phyloP scores from a whole-genome alignment of 495 filamentous ascomycete species.

The Lasiosphaeria hispida region DNA sequence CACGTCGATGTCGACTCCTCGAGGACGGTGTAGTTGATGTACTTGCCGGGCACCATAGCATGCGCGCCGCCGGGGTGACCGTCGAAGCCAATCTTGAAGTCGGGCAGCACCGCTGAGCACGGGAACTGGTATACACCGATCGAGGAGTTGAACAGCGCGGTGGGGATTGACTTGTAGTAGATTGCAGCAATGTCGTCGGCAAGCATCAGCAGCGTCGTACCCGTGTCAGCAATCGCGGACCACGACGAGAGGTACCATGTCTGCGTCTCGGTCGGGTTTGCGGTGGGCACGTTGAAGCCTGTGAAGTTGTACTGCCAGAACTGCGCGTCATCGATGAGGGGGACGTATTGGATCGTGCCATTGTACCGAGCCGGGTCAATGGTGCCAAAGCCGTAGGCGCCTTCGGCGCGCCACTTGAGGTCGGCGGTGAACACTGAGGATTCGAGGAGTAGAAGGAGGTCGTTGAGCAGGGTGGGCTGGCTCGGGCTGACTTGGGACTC shows the following conservation, averaged over 20 bases:
- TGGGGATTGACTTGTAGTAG: conserved; percentile 64
- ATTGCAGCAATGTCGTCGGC: conserved; percentile 55
- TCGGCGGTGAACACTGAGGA: conserved; percentile 66
- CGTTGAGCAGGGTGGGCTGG: conserved; percentile 65
- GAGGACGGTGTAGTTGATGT: conserved; percentile 60
- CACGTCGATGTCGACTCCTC: conserved; percentile 46
- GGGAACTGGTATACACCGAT: conserved; percentile 65
- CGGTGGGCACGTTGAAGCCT: conserved; percentile 57
- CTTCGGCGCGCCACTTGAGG: conserved; percentile 60
- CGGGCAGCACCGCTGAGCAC: conserved; percentile 56
- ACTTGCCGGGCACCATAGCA: conserved; percentile 66
- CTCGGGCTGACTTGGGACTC: conserved; percentile 44
- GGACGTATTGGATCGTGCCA: conserved; percentile 55
- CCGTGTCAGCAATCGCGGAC: conserved; percentile 70
- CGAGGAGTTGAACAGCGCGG: conserved; percentile 52
- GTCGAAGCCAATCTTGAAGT: conserved; percentile 48
- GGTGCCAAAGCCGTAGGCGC: conserved; percentile 75
- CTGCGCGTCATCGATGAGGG: conserved; percentile 58
- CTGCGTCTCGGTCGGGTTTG: conserved; percentile 12
- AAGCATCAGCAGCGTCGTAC: conserved; percentile 69
- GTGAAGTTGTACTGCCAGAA: conserved; percentile 65
- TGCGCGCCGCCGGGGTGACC: conserved; percentile 58
- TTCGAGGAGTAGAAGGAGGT: conserved; percentile 50
- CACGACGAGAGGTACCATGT: conserved; percentile 35
- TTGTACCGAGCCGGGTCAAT: conserved; percentile 58